Conservation (phyloP, 331 rosid species). For the Stylosanthes scabra region DNA sequence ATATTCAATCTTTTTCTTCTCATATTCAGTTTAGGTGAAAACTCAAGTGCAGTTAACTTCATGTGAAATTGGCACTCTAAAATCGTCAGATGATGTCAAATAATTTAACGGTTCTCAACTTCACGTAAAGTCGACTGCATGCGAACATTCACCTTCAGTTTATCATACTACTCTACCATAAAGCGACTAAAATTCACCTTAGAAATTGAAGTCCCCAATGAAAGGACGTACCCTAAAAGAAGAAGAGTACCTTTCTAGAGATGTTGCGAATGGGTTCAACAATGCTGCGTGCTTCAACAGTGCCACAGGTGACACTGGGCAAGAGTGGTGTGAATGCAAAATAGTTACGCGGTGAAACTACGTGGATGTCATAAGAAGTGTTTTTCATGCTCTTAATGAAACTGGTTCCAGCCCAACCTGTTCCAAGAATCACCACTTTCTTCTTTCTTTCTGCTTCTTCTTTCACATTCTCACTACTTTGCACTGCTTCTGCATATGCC, state of each 20-base stretch:
- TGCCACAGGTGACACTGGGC: conserved; percentile 91
- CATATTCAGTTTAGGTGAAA: no score
- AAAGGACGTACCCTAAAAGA: no score
- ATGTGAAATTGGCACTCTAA: no score
- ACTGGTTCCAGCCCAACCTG: conserved; percentile 98
- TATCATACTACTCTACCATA: no score
- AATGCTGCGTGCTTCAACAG: conserved; percentile 93
- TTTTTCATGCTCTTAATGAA: conserved; percentile 72
- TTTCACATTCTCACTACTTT: conserved; percentile 25
- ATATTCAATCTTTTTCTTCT: no score
- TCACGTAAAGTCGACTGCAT: no score
- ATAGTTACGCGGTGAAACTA: conserved; percentile 92
- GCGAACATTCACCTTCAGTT: no score
- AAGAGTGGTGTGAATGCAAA: conserved; percentile 94
- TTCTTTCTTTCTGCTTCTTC: conserved; percentile 49
- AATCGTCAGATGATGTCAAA: no score
- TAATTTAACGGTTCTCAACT: no score
- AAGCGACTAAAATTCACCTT: no score
- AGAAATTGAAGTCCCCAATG: no score
- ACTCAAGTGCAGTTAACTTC: no score
- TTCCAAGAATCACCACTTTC: conserved; percentile 92
- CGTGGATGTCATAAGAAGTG: conserved; percentile 70
- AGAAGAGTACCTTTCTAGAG: conserved; percentile 55
- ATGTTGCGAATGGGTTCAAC: conserved; percentile 88
- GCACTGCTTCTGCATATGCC: conserved; percentile 51